Conservation (phyloP, 352 stramenopile genomes). For the Peronospora farinosa region DNA sequence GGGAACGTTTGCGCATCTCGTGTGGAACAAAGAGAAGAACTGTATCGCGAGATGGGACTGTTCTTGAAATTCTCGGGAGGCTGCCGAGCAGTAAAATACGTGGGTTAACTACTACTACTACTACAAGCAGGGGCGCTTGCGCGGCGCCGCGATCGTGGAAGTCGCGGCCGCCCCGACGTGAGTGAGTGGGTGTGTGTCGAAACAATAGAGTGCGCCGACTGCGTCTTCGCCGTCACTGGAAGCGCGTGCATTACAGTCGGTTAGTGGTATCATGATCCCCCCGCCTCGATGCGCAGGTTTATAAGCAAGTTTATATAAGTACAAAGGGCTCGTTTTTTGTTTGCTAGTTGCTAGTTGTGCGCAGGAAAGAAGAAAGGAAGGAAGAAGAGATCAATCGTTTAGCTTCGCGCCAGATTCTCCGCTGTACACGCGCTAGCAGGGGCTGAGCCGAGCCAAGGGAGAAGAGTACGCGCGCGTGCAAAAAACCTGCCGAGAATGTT, state of each 20-base stretch:
- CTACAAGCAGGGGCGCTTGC: slow-evolving; percentile 27
- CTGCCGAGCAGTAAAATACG: slow-evolving; percentile 42
- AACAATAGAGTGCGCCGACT: slow-evolving; percentile 36
- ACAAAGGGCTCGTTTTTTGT: slow-evolving; percentile 35
- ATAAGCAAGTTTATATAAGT: slow-evolving; percentile 44
- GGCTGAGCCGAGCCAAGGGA: slow-evolving; percentile 22
- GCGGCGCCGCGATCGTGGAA: slow-evolving; percentile 29
- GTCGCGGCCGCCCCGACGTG: slow-evolving; percentile 12
- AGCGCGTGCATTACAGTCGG: slow-evolving; percentile 37
- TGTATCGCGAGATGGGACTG: slow-evolving; percentile 29
- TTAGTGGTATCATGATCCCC: slow-evolving; percentile 36
- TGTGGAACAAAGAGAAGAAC: slow-evolving; percentile 39
- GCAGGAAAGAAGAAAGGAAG: not conserved
- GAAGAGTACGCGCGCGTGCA: slow-evolving; percentile 31
- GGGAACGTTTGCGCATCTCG: slow-evolving; percentile 24
- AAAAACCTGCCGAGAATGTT: slow-evolving; percentile 31
- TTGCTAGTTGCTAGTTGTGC: slow-evolving; percentile 13
- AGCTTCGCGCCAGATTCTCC: slow-evolving; percentile 1
- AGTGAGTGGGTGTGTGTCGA: slow-evolving; percentile 28
- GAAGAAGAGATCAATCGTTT: slow-evolving; percentile 5
- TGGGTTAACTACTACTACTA: slow-evolving; percentile 25
- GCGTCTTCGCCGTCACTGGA: slow-evolving; percentile 30
- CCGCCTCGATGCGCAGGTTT: slow-evolving; percentile 35
- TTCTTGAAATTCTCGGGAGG: slow-evolving; percentile 12
- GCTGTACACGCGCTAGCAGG: slow-evolving; percentile 6